Evolutionary conservation across 306 rosid genomes (phyloP).

Genomic region (Cucumis hystrix): DNA sequence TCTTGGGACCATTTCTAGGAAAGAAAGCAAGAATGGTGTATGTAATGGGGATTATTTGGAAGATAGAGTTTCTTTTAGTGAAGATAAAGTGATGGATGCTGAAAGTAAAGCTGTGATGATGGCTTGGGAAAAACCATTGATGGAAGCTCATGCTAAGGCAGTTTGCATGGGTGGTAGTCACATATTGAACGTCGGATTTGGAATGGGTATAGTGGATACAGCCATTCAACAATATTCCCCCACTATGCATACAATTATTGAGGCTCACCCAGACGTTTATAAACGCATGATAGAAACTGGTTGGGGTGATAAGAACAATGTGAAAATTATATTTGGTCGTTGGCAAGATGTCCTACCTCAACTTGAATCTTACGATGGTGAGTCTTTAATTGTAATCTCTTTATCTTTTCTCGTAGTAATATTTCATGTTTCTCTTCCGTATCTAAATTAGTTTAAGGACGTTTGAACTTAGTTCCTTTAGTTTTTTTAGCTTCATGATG

Average conservation of each 20-base stretch:
- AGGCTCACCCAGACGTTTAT: slow-evolving; percentile 84
- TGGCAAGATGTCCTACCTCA: slow-evolving; percentile 79
- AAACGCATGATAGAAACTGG: slow-evolving; percentile 52
- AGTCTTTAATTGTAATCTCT: slow-evolving; percentile 10
- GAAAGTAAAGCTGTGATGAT: slow-evolving; percentile 87
- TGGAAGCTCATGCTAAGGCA: slow-evolving; percentile 98
- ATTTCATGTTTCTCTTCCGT: background rate
- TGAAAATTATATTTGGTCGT: slow-evolving; percentile 60
- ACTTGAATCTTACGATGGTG: slow-evolving; percentile 72
- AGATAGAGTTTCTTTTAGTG: slow-evolving; percentile 73
- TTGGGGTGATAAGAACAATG: slow-evolving; percentile 63
- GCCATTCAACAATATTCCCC: slow-evolving; percentile 74
- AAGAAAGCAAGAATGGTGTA: slow-evolving; percentile 20
- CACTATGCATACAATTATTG: slow-evolving; percentile 57
- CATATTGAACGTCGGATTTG: slow-evolving; percentile 70
- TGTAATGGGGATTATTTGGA: slow-evolving; percentile 48
- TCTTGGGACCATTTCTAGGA: slow-evolving; percentile 70
- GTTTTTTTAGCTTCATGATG: background rate
- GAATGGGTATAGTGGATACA: slow-evolving; percentile 90
- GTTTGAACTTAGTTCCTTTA: background rate
- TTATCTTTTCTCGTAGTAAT: background rate
- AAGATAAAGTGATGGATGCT: slow-evolving; percentile 75
- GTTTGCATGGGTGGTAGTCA: slow-evolving; percentile 81
- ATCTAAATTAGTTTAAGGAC: background rate
- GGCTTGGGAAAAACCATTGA: slow-evolving; percentile 96